These are phyloP conservation scores for Lycium barbarum DNA, from an alignment of 257 asterid genomes.

Conservation along the genomic window DNA sequence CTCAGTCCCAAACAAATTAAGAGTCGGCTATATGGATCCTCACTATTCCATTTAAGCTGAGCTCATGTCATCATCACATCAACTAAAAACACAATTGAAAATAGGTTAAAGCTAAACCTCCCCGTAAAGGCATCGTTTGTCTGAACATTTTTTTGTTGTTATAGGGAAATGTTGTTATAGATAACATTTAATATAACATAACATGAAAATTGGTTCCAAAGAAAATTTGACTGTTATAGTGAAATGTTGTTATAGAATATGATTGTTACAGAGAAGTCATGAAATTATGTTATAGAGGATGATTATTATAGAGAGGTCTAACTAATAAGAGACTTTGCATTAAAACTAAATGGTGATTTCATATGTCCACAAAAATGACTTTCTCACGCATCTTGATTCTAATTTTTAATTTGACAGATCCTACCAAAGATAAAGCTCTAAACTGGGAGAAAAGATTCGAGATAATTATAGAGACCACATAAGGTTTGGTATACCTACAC, in stretches of 20 bases:
- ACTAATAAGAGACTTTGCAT: background rate
- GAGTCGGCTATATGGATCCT: background rate
- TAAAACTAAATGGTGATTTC: background rate
- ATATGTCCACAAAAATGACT: background rate
- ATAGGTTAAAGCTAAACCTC: background rate
- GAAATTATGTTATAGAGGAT: too few species aligned
- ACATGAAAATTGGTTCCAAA: too few species aligned
- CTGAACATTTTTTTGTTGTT: too few species aligned
- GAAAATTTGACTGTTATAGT: too few species aligned
- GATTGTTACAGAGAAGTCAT: too few species aligned
- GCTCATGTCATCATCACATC: background rate
- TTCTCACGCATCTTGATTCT: background rate
- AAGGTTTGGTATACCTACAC: conserved; percentile 56
- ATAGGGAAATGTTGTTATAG: too few species aligned
- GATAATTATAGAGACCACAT: conserved; percentile 53
- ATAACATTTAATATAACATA: too few species aligned
- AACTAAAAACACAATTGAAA: background rate
- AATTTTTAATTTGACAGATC: conserved; percentile 36
- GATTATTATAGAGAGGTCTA: too few species aligned
- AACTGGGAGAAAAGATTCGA: conserved; percentile 57
- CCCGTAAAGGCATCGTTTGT: too few species aligned
- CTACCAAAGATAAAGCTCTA: conserved; percentile 42
- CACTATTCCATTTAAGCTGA: background rate
- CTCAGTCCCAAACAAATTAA: background rate
- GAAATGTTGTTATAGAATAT: too few species aligned